A percentile compares a stretch with the other conserved stretches of the same genome.
These are phyloP conservation scores for Conticribra weissflogii DNA, from an alignment of 108 stramenopile genomes.

Conservation along the genomic window DNA sequence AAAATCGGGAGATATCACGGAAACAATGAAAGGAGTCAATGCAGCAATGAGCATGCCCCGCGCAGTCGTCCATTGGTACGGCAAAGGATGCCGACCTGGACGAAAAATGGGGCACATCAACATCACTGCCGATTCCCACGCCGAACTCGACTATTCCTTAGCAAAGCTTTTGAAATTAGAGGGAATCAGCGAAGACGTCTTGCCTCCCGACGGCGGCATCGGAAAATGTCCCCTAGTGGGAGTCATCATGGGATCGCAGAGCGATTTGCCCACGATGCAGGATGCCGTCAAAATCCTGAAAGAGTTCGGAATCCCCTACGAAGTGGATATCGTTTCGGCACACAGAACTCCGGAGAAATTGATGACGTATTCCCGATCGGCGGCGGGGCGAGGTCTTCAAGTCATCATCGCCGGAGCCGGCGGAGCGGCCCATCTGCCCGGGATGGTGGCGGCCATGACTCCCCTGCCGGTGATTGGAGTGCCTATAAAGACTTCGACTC, in stretches of 20 bases:
- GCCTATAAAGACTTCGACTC: slow-evolving; percentile 96
- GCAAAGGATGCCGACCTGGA: slow-evolving; percentile 91
- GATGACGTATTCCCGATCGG: slow-evolving; percentile 86
- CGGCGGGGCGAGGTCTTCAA: slow-evolving; percentile 86
- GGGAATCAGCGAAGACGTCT: slow-evolving; percentile 60
- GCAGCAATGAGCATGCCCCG: slow-evolving; percentile 80
- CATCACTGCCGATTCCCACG: slow-evolving; percentile 84
- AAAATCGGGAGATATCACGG: slow-evolving; percentile 67
- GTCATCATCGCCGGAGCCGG: slow-evolving; percentile 98
- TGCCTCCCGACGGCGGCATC: slow-evolving; percentile 58
- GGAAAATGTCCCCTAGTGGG: slow-evolving; percentile 83
- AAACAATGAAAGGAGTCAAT: slow-evolving; percentile 82
- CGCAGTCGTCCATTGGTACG: slow-evolving; percentile 97
- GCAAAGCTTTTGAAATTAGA: slow-evolving; percentile 64
- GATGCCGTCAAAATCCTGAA: slow-evolving; percentile 89
- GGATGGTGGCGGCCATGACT: slow-evolving; percentile 98
- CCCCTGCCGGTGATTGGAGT: slow-evolving; percentile 98
- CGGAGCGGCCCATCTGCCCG: slow-evolving; percentile 99
- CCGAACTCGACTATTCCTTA: slow-evolving; percentile 65
- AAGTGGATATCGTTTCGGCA: slow-evolving; percentile 97
- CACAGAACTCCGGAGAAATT: slow-evolving; percentile 97
- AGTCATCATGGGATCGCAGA: slow-evolving; percentile 98
- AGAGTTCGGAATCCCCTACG: slow-evolving; percentile 89
- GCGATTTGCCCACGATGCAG: slow-evolving; percentile 97
- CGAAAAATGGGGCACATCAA: slow-evolving; percentile 99